Conservation (phyloP, 2,329 filamentous ascomycete species). For the Cercospora sp. region DNA sequence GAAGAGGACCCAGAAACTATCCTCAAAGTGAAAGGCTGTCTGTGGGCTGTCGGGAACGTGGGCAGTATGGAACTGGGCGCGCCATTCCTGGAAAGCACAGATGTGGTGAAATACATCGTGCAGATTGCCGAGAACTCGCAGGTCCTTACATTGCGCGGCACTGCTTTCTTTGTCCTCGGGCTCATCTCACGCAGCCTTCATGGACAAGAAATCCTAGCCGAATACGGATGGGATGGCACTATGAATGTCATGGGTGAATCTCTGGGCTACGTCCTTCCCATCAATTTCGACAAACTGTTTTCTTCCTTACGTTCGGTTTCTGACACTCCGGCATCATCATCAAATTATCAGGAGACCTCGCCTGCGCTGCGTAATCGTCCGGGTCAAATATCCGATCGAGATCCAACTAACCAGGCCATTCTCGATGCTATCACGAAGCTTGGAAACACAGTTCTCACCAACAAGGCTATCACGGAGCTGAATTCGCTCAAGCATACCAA, state of each 20-base stretch:
- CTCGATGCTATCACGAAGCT: conserved; percentile 83
- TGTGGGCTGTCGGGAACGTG: conserved; percentile 98
- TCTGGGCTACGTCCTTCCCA: conserved; percentile 82
- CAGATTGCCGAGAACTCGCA: conserved; percentile 83
- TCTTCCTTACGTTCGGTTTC: conserved; percentile 52
- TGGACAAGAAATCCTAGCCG: conserved; percentile 85
- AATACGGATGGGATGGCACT: conserved; percentile 90
- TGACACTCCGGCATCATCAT: background rate
- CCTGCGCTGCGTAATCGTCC: conserved; percentile 22
- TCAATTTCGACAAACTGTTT: conserved; percentile 75
- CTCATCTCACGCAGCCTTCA: conserved; percentile 89
- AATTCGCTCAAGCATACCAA: conserved; percentile 54
- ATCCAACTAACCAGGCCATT: conserved; percentile 70
- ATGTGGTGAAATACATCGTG: conserved; percentile 85
- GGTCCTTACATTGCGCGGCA: conserved; percentile 90
- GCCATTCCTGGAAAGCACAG: conserved; percentile 84
- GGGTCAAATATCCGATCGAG: conserved; percentile 37
- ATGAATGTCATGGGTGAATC: conserved; percentile 79
- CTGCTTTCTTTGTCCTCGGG: conserved; percentile 93
- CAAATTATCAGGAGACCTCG: conserved; percentile 13
- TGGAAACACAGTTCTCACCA: conserved; percentile 89
- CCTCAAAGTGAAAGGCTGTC: conserved; percentile 90
- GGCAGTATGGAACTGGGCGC: conserved; percentile 97
- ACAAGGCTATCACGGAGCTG: conserved; percentile 80
- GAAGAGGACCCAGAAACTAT: conserved; percentile 81